These are phyloP conservation scores for Pseudozyma tsukubaensis DNA, from an alignment of 1,284 basidiomycete genomes.

Conservation along the genomic window DNA sequence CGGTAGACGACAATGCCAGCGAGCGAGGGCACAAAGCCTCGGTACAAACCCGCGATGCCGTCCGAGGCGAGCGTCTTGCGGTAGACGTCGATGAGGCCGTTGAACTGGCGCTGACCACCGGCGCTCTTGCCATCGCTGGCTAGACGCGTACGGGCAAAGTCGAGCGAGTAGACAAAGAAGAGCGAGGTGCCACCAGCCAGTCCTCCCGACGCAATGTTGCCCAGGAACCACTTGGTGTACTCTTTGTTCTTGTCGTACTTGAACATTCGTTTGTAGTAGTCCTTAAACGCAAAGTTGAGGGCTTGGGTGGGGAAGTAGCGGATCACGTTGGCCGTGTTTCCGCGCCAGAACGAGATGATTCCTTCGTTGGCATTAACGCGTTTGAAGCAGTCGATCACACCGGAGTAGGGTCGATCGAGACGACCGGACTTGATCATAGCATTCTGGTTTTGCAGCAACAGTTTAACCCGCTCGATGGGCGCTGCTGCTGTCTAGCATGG, in stretches of 20 bases:
- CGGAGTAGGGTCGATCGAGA: slow-evolving; percentile 68
- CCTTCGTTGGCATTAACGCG: slow-evolving; percentile 69
- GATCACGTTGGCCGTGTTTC: slow-evolving; percentile 69
- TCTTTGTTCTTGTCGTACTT: slow-evolving; percentile 66
- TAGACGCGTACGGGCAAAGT: slow-evolving; percentile 70
- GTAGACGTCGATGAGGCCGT: slow-evolving; percentile 69
- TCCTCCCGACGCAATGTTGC: slow-evolving; percentile 69
- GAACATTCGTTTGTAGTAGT: slow-evolving; percentile 69
- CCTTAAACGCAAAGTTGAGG: slow-evolving; percentile 69
- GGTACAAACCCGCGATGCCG: slow-evolving; percentile 69
- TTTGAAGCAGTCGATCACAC: slow-evolving; percentile 68
- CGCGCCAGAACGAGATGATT: slow-evolving; percentile 68
- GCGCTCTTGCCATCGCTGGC: slow-evolving; percentile 69
- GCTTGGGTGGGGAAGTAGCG: slow-evolving; percentile 69
- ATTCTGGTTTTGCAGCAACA: slow-evolving; percentile 69
- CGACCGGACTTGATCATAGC: slow-evolving; percentile 70
- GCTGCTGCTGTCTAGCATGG: slow-evolving; percentile 69
- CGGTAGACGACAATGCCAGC: slow-evolving; percentile 69
- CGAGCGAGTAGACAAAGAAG: slow-evolving; percentile 69
- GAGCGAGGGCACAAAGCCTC: slow-evolving; percentile 69
- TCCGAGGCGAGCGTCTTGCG: slow-evolving; percentile 68
- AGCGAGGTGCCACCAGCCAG: slow-evolving; percentile 69
- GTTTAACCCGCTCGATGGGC: slow-evolving; percentile 69
- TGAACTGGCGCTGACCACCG: slow-evolving; percentile 69
- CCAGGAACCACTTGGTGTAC: slow-evolving; percentile 67